phyloP scores from a whole-genome alignment of 495 filamentous ascomycete species.

The Aspergillus cristatus region DNA sequence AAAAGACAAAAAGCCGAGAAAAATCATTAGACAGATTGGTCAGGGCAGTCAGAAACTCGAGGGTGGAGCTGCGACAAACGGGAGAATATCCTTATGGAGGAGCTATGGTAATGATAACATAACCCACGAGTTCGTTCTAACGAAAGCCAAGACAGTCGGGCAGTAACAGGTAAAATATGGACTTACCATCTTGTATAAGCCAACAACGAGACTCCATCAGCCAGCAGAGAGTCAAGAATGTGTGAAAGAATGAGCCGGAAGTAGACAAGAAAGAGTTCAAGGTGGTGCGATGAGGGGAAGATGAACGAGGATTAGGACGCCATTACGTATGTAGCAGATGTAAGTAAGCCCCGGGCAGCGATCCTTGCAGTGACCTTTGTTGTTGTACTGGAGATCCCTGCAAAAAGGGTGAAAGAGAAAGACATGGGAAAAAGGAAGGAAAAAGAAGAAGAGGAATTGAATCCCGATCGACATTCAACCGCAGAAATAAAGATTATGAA shows the following conservation, averaged over 20 bases:
- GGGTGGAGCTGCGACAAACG: too few relatives aligned
- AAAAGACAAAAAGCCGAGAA: neutral
- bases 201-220: slow-evolving; percentile 34
- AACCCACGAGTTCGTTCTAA: too few relatives aligned
- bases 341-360: too few relatives aligned
- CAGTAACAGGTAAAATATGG: neutral
- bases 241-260: neutral
- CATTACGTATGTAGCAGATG: slow-evolving; percentile 5
- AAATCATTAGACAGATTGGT: too few relatives aligned
- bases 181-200: slow-evolving; percentile 26
- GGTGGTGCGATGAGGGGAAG: neutral
- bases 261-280: neutral
- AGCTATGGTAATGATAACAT: too few relatives aligned
- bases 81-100: too few relatives aligned
- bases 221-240: neutral
- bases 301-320: neutral
- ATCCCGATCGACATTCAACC: neutral
- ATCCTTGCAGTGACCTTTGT: too few relatives aligned
- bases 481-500: too few relatives aligned
- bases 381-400: too few relatives aligned
- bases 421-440: neutral
- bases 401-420: neutral
- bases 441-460: neutral
- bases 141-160: neutral
- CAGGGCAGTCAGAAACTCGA: too few relatives aligned